These are phyloP conservation scores for Atkinsonella hypoxylon DNA, from an alignment of 2,329 filamentous ascomycete species.

Conservation along the genomic window DNA sequence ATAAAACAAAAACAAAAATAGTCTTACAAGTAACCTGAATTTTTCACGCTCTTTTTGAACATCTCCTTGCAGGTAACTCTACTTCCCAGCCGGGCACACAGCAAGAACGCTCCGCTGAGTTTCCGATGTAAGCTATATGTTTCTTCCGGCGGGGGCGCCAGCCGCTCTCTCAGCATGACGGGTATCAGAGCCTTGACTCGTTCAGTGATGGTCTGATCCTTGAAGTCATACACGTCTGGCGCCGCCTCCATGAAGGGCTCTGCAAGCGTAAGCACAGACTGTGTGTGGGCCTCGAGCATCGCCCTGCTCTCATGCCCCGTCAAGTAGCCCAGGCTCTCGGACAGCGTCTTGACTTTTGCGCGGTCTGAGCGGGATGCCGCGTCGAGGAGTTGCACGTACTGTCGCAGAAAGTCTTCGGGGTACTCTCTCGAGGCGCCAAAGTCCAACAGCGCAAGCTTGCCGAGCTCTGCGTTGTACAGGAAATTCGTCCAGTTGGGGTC, in stretches of 20 bases:
- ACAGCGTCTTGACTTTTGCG: constrained; percentile 50
- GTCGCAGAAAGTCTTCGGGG: constrained; percentile 63
- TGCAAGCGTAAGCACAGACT: constrained; percentile 77
- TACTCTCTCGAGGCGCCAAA: constrained; percentile 89
- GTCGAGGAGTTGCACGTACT: constrained; percentile 68
- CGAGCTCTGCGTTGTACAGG: constrained; percentile 62
- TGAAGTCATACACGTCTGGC: constrained; percentile 81
- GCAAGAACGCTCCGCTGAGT: constrained; percentile 83
- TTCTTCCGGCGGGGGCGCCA: constrained; percentile 90
- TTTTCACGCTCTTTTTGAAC: constrained; percentile 49
- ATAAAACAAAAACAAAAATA: no score
- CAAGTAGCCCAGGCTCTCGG: constrained; percentile 73
- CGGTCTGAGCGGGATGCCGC: constrained; percentile 66
- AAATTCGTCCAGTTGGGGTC: constrained; percentile 99
- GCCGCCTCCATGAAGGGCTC: constrained; percentile 75
- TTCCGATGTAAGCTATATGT: constrained; percentile 95
- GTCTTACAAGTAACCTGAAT: constrained; percentile 20
- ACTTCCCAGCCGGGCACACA: constrained; percentile 80
- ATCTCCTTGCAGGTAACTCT: constrained; percentile 69
- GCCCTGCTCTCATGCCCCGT: constrained; percentile 75
- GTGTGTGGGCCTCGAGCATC: constrained; percentile 87
- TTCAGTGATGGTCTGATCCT: constrained; percentile 91
- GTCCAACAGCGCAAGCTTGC: constrained; percentile 80
- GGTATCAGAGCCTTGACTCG: constrained; percentile 81
- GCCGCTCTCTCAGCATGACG: constrained; percentile 78